Base-by-base conservation (phyloP, 2,329 filamentous ascomycete species). In the Sporothrix dimorphospora region DNA sequence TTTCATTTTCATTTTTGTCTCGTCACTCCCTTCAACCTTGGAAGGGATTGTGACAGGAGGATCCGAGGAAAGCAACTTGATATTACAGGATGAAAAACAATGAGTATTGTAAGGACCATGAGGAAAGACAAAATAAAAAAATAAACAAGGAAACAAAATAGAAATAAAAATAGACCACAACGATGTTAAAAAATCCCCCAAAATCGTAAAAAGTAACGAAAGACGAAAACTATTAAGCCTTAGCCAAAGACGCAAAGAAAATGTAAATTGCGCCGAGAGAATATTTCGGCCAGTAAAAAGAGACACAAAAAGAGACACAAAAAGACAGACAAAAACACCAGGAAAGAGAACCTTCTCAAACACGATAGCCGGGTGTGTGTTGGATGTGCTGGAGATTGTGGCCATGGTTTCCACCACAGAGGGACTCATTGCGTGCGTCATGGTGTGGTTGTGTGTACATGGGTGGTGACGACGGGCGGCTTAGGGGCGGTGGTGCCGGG, bases 11-110 rank as follows among this genome's bases (percentile, higher is more conserved):
- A 16, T 47, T 66, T 34, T 53, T 51, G 47, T 27, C 63, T 51
- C 27, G 42, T n/a, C 65, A 51, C 42, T 66, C 63, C 63, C 63
- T 66, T 66, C 63, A 66, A 66, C 63, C 42, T 66, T 21, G 63
- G 63, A 66, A 66, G 63, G 45, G 63, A 66, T 21, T 66, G 42
- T 66, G 42, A 19, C 63, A 49, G 42, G 63, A 66, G 45, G 42
- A 0, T 24, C 6, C n/a, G 21, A 21, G 2, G 45, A 9, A 66
- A 27, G 14, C 21, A 27, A 24, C 9, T 7, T 34, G 27, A 49
- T 49, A 66, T 30, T 49, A 34, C 38, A 34, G 19, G 19, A 49
- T 1, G 57, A 2, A 51, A 14, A 45, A 14, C 1, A 11, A 55
- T 3, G 47, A 9, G 40, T 21, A n/a, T 12, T 0, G n/a, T 3